Conservation (phyloP, 148 eudicot species). For the Dianthus caryophyllus region DNA sequence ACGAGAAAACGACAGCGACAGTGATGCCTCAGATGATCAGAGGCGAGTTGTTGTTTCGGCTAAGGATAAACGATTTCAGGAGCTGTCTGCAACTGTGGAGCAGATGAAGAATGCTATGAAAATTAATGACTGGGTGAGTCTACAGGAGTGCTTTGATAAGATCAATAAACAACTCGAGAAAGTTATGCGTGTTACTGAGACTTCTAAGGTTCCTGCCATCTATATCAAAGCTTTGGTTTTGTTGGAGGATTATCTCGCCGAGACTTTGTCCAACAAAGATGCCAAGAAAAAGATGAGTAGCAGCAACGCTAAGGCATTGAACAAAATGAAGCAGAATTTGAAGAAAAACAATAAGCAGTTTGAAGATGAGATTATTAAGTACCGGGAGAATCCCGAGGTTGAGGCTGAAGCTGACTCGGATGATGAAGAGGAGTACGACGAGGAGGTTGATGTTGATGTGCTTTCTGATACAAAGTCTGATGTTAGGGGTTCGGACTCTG, state of each 20-base stretch:
- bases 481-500: conserved; percentile 38
- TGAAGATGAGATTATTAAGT: conserved; percentile 62
- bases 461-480: conserved; percentile 30
- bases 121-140: conserved; percentile 85
- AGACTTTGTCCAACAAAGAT: conserved; percentile 73
- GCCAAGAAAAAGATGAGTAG: conserved; percentile 89
- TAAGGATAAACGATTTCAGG: conserved; percentile 80
- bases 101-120: conserved; percentile 87
- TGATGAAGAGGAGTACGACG: conserved; percentile 26
- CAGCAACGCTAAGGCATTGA: conserved; percentile 74
- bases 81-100: conserved; percentile 73
- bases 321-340: conserved; percentile 79
- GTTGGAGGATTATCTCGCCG: conserved; percentile 69
- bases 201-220: conserved; percentile 54
- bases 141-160: conserved; percentile 81
- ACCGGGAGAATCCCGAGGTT: conserved; percentile 66
- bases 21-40: conserved; percentile 56
- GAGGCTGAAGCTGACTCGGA: conserved; percentile 18
- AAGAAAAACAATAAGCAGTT: conserved; percentile 84
- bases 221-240: conserved; percentile 73
- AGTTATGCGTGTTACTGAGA: conserved; percentile 65
- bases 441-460: not conserved
- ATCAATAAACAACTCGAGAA: conserved; percentile 83
- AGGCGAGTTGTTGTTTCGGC: conserved; percentile 64
- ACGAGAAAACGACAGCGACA: conserved; percentile 33